Percentiles rank a stretch among this genome's conserved stretches.
phyloP scores from a whole-genome alignment of 768 basidiomycete genomes.

The Suillus weaverae region DNA sequence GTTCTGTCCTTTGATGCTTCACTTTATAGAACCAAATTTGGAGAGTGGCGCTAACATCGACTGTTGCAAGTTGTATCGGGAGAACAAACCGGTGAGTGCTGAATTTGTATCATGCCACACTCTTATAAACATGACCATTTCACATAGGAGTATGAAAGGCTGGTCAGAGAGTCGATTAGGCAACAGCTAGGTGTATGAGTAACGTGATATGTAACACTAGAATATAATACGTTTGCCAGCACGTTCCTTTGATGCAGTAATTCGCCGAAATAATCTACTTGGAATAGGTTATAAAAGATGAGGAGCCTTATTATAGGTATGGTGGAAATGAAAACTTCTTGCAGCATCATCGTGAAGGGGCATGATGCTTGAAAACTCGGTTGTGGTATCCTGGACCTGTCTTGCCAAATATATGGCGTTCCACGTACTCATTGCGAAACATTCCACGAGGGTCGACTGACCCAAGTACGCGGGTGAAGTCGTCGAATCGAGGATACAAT shows the following conservation, averaged over 20 bases:
- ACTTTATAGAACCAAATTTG: constrained; percentile 80
- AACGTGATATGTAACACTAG: constrained; percentile 12
- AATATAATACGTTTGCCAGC: constrained; percentile 4
- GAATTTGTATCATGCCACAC: neutral
- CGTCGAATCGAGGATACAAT: constrained; percentile 81
- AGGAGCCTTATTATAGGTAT: constrained; percentile 5
- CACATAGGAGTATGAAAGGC: constrained; percentile 78
- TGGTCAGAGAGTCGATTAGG: constrained; percentile 78
- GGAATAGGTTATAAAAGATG: constrained; percentile 12
- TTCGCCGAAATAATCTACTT: constrained; percentile 9
- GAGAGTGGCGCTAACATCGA: constrained; percentile 98
- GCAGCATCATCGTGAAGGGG: constrained; percentile 9
- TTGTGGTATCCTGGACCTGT: constrained; percentile 38
- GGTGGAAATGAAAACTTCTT: neutral
- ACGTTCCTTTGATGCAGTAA: constrained; percentile 7
- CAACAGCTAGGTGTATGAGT: constrained; percentile 78
- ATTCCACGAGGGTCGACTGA: constrained; percentile 72
- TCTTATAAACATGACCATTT: constrained; percentile 1
- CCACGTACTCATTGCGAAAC: constrained; percentile 87
- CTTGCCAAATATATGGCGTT: constrained; percentile 80
- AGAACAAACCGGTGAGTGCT: constrained; percentile 60
- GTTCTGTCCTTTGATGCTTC: neutral
- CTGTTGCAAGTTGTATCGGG: constrained; percentile 95
- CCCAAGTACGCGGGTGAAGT: constrained; percentile 67
- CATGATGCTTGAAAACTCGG: constrained; percentile 47